Percentiles rank a stretch among this genome's conserved stretches.
phyloP scores from a whole-genome alignment of 257 asterid species.

The Coffea canephora region DNA sequence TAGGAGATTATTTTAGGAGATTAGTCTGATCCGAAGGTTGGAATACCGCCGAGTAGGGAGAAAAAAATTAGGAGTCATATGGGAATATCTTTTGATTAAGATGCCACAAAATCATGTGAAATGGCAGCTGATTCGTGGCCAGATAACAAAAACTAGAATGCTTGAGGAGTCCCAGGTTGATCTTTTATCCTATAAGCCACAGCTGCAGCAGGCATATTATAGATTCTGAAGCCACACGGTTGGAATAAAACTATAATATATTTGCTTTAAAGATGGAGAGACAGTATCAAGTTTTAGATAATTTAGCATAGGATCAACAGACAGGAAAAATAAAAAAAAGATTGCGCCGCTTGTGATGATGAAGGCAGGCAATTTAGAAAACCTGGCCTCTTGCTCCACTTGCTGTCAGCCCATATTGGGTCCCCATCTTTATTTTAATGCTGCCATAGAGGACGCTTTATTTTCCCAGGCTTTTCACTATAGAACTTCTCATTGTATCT shows the following conservation, averaged over 20 bases:
- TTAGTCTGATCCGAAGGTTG: no score
- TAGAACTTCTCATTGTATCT: background rate
- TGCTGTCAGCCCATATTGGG: constrained; percentile 17
- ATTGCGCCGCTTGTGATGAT: constrained; percentile 24
- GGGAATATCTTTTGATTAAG: background rate
- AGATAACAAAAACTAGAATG: background rate
- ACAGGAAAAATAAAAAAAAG: background rate
- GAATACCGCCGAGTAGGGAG: no score
- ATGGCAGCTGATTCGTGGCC: background rate
- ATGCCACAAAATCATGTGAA: background rate
- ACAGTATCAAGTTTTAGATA: background rate
- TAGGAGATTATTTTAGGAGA: no score
- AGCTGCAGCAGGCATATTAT: background rate
- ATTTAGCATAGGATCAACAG: background rate
- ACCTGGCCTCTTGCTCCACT: constrained; percentile 16
- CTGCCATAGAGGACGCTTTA: background rate
- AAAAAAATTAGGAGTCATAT: background rate
- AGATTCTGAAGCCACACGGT: constrained; percentile 11
- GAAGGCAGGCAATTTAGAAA: constrained; percentile 11
- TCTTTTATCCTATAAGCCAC: background rate
- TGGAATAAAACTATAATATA: background rate
- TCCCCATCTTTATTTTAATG: constrained; percentile 14
- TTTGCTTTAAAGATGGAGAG: background rate
- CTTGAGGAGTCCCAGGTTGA: background rate
- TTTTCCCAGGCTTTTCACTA: constrained; percentile 7